Conservation (phyloP, 495 filamentous ascomycete genomes). For the Penicillium bovifimosum region DNA sequence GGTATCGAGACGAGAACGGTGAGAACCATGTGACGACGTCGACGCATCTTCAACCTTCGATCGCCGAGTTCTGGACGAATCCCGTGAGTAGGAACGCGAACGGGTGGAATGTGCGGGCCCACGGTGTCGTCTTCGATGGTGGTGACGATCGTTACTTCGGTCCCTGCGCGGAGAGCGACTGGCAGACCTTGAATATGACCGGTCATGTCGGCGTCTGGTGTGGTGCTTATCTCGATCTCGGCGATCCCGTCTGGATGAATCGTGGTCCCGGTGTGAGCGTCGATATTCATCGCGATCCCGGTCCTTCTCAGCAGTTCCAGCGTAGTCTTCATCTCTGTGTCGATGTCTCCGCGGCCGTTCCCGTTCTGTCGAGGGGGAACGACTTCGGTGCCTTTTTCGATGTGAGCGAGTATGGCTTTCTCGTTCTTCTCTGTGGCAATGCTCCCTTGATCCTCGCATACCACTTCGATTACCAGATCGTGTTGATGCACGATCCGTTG, state of each 20-base stretch:
- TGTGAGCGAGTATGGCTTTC: slow-evolving; percentile 17
- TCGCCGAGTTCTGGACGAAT: slow-evolving; percentile 8
- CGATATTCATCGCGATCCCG: slow-evolving; percentile 19
- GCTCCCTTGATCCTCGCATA: slow-evolving; percentile 15
- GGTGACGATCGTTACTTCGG: slow-evolving; percentile 17
- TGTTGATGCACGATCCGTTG: slow-evolving; percentile 28
- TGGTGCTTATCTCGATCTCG: slow-evolving; percentile 13
- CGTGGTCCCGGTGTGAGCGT: slow-evolving; percentile 5
- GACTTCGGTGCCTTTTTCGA: slow-evolving; percentile 27
- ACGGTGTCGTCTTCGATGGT: slow-evolving; percentile 22
- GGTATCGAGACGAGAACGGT: slow-evolving; percentile 6
- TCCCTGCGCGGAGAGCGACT: slow-evolving; percentile 30
- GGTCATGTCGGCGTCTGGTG: slow-evolving; percentile 12
- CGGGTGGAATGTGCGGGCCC: slow-evolving; percentile 23
- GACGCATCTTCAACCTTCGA: not conserved
- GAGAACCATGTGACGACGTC: slow-evolving; percentile 8
- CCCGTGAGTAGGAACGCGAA: slow-evolving; percentile 29
- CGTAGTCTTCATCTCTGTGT: slow-evolving; percentile 18
- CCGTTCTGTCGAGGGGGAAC: slow-evolving; percentile 25
- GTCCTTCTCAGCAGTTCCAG: slow-evolving; percentile 16
- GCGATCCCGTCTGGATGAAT: slow-evolving; percentile 16
- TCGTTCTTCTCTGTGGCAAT: slow-evolving; percentile 11
- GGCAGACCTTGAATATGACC: slow-evolving; percentile 32
- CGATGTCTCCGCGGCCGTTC: slow-evolving; percentile 28
- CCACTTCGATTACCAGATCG: slow-evolving; percentile 11